A percentile compares a stretch with the other conserved stretches of the same genome.
These are phyloP conservation scores for Sugiyamaella pinicola DNA, from an alignment of 1,139 yeast genomes.

Conservation along the genomic window DNA sequence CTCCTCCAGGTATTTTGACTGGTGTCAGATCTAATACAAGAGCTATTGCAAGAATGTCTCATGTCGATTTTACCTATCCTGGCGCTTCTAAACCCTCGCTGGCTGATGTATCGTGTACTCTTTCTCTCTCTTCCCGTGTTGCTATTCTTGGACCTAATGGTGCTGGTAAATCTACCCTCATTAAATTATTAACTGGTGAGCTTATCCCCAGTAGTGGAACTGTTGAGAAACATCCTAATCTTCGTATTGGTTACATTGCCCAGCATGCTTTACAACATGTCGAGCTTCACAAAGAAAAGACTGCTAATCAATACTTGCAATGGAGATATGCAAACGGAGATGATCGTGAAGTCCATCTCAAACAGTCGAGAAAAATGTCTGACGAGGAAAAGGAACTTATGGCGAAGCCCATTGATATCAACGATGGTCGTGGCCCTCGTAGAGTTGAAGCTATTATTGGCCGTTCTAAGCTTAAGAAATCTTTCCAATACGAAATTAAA, in stretches of 20 bases:
- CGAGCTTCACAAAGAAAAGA: constrained; percentile 94
- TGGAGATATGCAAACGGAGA: constrained; percentile 99
- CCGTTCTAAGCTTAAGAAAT: constrained; percentile 92
- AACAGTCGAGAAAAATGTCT: constrained; percentile 87
- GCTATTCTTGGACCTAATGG: constrained; percentile 98
- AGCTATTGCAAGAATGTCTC: constrained; percentile 87
- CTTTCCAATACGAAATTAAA: constrained; percentile 94
- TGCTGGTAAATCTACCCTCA: constrained; percentile 97
- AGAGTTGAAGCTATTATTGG: constrained; percentile 92
- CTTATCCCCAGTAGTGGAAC: constrained; percentile 81
- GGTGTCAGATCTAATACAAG: constrained; percentile 96
- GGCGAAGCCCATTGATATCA: constrained; percentile 75
- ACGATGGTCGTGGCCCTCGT: constrained; percentile 89
- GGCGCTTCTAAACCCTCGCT: constrained; percentile 86
- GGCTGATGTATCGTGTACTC: constrained; percentile 76
- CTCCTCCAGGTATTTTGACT: constrained; percentile 94
- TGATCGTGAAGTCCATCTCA: constrained; percentile 92
- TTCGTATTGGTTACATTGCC: constrained; percentile 97
- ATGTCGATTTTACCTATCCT: constrained; percentile 88
- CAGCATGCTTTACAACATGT: constrained; percentile 98
- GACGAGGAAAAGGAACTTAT: constrained; percentile 81
- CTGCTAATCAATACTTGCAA: constrained; percentile 95
- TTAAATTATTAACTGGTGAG: constrained; percentile 91
- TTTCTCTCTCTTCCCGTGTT: constrained; percentile 90
- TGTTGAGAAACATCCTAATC: constrained; percentile 96